Percentiles rank a stretch among this genome's conserved stretches.
These are phyloP conservation scores for Glaciozyma martinii DNA, from an alignment of 768 basidiomycete genomes.

Conservation along the genomic window DNA sequence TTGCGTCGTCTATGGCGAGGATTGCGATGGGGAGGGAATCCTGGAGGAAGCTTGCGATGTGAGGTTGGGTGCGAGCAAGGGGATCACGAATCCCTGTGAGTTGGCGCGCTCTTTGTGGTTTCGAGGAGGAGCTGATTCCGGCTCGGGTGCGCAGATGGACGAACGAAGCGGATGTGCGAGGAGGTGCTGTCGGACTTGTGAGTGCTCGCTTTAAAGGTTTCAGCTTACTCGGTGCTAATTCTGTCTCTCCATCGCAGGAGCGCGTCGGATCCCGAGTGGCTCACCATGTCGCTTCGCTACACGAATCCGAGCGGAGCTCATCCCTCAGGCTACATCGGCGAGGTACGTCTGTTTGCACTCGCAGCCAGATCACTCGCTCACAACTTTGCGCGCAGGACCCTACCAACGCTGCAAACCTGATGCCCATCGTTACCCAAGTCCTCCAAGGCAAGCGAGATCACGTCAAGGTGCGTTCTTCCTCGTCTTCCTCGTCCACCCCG, in stretches of 20 bases:
- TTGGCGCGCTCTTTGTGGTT: too few species aligned
- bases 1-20: conserved; percentile 7
- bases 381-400: neutral
- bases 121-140: neutral
- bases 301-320: conserved; percentile 7
- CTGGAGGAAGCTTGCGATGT: conserved; percentile 5
- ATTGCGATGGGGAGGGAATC: conserved; percentile 4
- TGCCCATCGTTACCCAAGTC: conserved; percentile 7
- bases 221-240: neutral
- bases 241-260: neutral
- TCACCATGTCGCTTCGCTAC: conserved; percentile 5
- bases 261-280: conserved; percentile 4
- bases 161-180: conserved; percentile 14
- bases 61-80: conserved; percentile 1
- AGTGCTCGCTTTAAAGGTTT: neutral
- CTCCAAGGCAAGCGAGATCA: conserved; percentile 7
- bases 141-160: neutral
- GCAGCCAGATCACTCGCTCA: neutral
- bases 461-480: neutral
- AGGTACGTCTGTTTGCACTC: neutral
- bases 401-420: conserved; percentile 4
- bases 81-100: conserved; percentile 11
- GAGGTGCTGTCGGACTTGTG: conserved; percentile 5
- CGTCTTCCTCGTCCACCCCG: neutral
- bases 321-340: conserved; percentile 8